Base-by-base conservation (phyloP, 2,329 filamentous ascomycete genomes). In the Sclerotinia minor region DNA sequence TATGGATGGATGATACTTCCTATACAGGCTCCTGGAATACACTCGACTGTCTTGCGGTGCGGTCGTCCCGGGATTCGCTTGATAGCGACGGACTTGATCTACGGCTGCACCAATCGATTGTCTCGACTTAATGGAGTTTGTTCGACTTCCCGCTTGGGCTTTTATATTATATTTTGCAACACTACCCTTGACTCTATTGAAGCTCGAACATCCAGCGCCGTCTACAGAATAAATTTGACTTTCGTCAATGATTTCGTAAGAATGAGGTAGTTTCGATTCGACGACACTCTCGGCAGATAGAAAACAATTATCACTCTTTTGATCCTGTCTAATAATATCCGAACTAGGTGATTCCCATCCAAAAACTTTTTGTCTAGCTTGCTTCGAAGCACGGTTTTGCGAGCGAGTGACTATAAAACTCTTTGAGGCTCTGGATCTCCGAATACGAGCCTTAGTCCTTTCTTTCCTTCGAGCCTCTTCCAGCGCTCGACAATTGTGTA, bases 11-110 rank as follows among this genome's bases (percentile, higher is more conserved):
- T 50, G 58, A 50, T 67, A 45, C 50, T 61, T 68, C 21, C 66
- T 68, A 26, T 70, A 67, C 55, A 69, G 55, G 70, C 71, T 70
- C 47, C 71, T 74, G n/a, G 69, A 54, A 70, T 74, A 71, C 67
- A 57, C 59, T 49, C 69, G 67, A 32, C 52, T 53, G 21, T 50
- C 55, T 57, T 53, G 50, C 32, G 32, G 29, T 58, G 47, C 35
- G 53, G 57, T 21, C 29, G 41, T 29, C 26, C 38, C 35, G 52
- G 32, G 47, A 68, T 65, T 53, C 47, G 64, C n/a, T 71, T 67
- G 69, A 72, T 58, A 65, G 70, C 59, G 68, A 38, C 71, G 68
- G 53, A 61, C 52, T 44, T 74, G 72, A 55, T 38, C 29, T 13
- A 58, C 63, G 53, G 73, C 68, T n/a, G 53, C 53, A 38, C 41